Evolutionary conservation across 192 early-diverging fungal species (phyloP).

Genomic region (Podila clonocystis): DNA sequence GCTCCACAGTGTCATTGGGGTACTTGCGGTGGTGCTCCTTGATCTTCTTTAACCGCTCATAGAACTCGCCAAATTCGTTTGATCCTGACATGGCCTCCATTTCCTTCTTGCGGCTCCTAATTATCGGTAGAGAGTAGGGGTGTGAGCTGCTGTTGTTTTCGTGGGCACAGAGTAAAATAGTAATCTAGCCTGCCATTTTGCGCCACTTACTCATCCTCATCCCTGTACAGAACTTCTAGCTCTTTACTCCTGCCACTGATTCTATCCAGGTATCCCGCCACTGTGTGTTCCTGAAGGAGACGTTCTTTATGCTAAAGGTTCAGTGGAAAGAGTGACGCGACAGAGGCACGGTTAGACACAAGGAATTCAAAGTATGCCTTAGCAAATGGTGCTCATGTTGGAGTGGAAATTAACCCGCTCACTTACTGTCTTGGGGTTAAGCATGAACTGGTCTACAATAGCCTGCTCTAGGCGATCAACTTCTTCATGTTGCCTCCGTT

Average conservation of each 20-base stretch:
- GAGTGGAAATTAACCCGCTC: background rate
- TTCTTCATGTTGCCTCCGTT: slow-evolving; percentile 80
- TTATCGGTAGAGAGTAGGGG: background rate
- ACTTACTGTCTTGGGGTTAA: slow-evolving; percentile 73
- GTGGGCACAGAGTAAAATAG: background rate
- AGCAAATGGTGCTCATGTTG: background rate
- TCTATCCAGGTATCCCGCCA: slow-evolving; percentile 73
- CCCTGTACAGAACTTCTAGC: slow-evolving; percentile 73
- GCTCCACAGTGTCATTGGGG: slow-evolving; percentile 79
- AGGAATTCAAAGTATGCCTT: background rate
- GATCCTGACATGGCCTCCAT: slow-evolving; percentile 74
- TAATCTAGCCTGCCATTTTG: too few relatives aligned
- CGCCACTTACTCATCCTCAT: slow-evolving; percentile 72
- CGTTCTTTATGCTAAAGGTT: slow-evolving; percentile 76
- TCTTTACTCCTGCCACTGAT: slow-evolving; percentile 73
- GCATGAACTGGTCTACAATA: slow-evolving; percentile 81
- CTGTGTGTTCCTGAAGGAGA: slow-evolving; percentile 83
- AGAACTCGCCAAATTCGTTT: slow-evolving; percentile 85
- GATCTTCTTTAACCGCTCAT: slow-evolving; percentile 81
- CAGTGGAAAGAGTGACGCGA: background rate
- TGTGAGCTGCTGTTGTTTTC: background rate
- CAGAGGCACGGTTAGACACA: background rate
- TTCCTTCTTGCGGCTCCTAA: slow-evolving; percentile 73
- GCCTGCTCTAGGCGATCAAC: slow-evolving; percentile 93
- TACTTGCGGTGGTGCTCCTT: slow-evolving; percentile 84